Base-by-base conservation (phyloP, 192 early-diverging fungal genomes). In the Coemansia sp. region DNA sequence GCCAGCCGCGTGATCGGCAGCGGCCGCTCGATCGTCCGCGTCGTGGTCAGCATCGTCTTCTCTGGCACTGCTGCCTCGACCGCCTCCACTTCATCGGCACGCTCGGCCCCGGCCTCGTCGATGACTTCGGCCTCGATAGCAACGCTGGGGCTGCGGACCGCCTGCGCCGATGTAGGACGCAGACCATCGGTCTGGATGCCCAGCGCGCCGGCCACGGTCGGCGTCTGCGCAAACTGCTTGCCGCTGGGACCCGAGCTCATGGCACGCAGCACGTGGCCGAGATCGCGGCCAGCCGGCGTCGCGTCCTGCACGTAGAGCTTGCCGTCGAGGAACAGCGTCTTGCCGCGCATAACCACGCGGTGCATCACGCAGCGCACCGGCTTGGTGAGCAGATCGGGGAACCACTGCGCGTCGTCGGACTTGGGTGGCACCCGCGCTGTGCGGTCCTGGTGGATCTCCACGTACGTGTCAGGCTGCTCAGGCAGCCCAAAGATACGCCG, bases 401-500 rank as follows among this genome's bases (percentile, higher is more conserved):
- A 69, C 76, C 76, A 79, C 48, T 59, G 55, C 6, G 67, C 62
- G 48, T 79, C 76, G 43, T 60, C 60, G 3, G 65, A 47, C 22
- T 42, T 60, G 16, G 52, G 54, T 27, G 84, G 60, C n/a, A 87
- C 71, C 9, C 73, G 55, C 14, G 69, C 76, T 31, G 81, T 67
- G 19, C 93, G 86, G 63, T 95, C 94, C 57, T 93, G 77, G 71
- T 97, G 93, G 49, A 98, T 85, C 82, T 98, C 96, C 24, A 98
- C 82, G 46, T 92, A 95, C 11, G 96, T 97, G 60, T 97, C 94
- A 8, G 87, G 73, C 77, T 97, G 93, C 60, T 89, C 85, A n/a
- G 92, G 86, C n/a, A 98, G 69, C 21, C 89, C 88, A 73, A 98
- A 93, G 81, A 98, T 97, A 45, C 83, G 77, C 49, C 87, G 84